Conservation (phyloP, 306 rosid species). For the Ormosia emarginata region DNA sequence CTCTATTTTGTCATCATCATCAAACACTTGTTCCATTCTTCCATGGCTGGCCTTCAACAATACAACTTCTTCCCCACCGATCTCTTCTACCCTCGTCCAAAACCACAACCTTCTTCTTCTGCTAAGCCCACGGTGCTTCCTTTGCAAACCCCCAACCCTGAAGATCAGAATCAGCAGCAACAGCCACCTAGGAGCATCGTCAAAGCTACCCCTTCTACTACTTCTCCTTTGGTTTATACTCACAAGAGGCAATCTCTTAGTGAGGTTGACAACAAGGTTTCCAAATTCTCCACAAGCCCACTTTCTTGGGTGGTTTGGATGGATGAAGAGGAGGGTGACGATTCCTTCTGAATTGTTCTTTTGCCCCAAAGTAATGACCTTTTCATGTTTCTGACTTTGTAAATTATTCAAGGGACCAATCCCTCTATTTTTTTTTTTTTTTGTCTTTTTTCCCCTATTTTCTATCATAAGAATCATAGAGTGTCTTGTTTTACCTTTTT, state of each 20-base stretch:
- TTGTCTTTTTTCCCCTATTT: neutral
- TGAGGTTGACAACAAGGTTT: neutral
- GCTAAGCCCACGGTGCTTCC: slow-evolving; percentile 23
- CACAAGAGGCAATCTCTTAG: neutral
- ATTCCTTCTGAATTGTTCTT: slow-evolving; percentile 2
- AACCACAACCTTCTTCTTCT: slow-evolving; percentile 29
- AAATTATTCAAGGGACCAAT: slow-evolving; percentile 11
- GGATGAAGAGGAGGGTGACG: neutral
- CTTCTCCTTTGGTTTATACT: slow-evolving; percentile 2
- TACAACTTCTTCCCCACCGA: slow-evolving; percentile 71
- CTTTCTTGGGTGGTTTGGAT: slow-evolving; percentile 25
- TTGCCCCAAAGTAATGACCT: neutral
- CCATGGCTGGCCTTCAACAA: slow-evolving; percentile 76
- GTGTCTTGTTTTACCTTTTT: neutral
- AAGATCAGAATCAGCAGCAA: slow-evolving; percentile 20
- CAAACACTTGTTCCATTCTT: neutral
- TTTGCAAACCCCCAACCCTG: neutral
- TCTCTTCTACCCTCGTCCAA: slow-evolving; percentile 55
- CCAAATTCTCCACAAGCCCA: slow-evolving; percentile 13
- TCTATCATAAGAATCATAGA: neutral
- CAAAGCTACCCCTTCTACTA: slow-evolving; percentile 17
- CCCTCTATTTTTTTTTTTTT: neutral
- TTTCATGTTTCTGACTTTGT: slow-evolving; percentile 6
- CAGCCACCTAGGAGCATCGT: neutral
- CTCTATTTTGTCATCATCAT: neutral